phyloP scores from a whole-genome alignment of 768 basidiomycete species.

The Naganishia vaughanmartiniae region DNA sequence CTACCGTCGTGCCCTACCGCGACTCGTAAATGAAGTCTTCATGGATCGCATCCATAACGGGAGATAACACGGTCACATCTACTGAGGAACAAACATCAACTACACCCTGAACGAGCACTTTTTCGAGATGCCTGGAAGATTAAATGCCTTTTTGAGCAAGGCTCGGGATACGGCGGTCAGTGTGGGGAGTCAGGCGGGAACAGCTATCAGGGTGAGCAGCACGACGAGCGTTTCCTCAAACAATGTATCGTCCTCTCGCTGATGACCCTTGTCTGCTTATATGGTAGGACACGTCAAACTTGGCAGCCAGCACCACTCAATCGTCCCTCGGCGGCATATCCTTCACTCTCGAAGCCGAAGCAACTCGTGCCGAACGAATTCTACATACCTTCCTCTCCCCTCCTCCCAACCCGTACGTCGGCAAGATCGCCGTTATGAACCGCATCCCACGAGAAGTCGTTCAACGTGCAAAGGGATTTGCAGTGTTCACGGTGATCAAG shows the following conservation, averaged over 20 bases:
- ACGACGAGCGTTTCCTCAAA: not conserved
- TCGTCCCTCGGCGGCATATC: constrained; percentile 6
- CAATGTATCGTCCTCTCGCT: too few species aligned
- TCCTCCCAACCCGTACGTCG: constrained; percentile 52
- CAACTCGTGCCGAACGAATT: constrained; percentile 90
- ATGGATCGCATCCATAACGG: too few species aligned
- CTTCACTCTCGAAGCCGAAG: constrained; percentile 86
- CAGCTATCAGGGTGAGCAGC: constrained; percentile 31
- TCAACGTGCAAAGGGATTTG: constrained; percentile 83
- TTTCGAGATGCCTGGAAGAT: constrained; percentile 16
- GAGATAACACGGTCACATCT: too few species aligned
- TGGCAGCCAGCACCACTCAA: constrained; percentile 15
- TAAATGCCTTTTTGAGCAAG: constrained; percentile 39
- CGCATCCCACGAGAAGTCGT: constrained; percentile 89
- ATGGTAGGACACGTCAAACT: constrained; percentile 3
- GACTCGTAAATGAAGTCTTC: too few species aligned
- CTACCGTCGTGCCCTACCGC: too few species aligned
- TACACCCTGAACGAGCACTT: too few species aligned
- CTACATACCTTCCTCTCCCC: constrained; percentile 69
- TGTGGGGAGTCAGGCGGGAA: constrained; percentile 35
- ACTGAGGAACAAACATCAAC: too few species aligned
- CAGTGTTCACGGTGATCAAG: constrained; percentile 83
- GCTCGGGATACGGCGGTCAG: constrained; percentile 34
- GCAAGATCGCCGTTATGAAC: constrained; percentile 80
- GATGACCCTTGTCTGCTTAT: not conserved